phyloP scores from a whole-genome alignment of 2,329 filamentous ascomycete genomes.

The Bipolaris gigantea region DNA sequence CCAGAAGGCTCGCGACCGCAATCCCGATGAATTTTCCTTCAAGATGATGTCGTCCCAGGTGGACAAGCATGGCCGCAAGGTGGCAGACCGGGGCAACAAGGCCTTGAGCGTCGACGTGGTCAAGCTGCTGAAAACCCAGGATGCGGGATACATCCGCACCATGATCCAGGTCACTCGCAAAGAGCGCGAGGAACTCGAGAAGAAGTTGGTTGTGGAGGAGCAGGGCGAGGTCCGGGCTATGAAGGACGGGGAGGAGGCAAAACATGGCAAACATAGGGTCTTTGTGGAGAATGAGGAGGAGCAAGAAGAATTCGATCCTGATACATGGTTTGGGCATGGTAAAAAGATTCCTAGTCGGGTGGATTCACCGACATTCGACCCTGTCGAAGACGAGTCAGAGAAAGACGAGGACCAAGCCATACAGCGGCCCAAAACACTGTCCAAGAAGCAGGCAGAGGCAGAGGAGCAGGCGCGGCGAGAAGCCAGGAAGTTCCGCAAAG shows the following conservation, averaged over 20 bases:
- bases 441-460: slow-evolving; percentile 39
- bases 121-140: slow-evolving; percentile 67
- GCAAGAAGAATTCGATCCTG: slow-evolving; percentile 46
- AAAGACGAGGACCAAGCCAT: slow-evolving; percentile 30
- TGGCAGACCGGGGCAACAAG: slow-evolving; percentile 52
- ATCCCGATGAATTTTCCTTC: slow-evolving; percentile 69
- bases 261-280: slow-evolving; percentile 39
- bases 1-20: slow-evolving; percentile 62
- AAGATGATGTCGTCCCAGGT: slow-evolving; percentile 61
- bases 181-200: slow-evolving; percentile 55
- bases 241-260: slow-evolving; percentile 32
- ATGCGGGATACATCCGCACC: slow-evolving; percentile 63
- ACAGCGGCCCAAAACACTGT: slow-evolving; percentile 25
- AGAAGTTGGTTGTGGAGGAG: slow-evolving; percentile 39
- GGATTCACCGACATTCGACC: slow-evolving; percentile 25
- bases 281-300: slow-evolving; percentile 48
- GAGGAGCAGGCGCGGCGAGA: slow-evolving; percentile 35
- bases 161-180: slow-evolving; percentile 59
- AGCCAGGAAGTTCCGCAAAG: slow-evolving; percentile 43
- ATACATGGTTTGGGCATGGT: slow-evolving; percentile 46
- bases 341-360: slow-evolving; percentile 27
- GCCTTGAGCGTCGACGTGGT: slow-evolving; percentile 59
- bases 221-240: slow-evolving; percentile 48
- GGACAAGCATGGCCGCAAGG: slow-evolving; percentile 48
- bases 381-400: slow-evolving; percentile 26